Conservation (phyloP, 2,329 filamentous ascomycete species). For the Zelopaecilomyces penicillatus region DNA sequence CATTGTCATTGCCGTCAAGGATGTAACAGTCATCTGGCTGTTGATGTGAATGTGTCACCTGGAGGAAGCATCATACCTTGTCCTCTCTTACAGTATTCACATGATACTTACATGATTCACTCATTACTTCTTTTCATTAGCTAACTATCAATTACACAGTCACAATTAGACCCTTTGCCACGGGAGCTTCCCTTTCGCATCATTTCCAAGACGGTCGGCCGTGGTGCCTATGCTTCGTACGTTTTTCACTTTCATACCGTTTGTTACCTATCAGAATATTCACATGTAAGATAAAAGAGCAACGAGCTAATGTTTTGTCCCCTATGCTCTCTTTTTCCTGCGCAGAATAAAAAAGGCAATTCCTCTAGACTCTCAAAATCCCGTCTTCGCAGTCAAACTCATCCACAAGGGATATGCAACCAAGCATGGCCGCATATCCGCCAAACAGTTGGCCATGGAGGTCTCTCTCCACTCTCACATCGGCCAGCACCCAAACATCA, state of each 20-base stretch:
- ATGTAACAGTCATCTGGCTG: too few species aligned
- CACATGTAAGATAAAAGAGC: too few species aligned
- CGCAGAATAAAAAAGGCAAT: conserved; percentile 85
- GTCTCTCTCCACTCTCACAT: conserved; percentile 83
- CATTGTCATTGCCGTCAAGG: too few species aligned
- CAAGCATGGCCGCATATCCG: conserved; percentile 77
- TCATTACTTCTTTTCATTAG: too few species aligned
- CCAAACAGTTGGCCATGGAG: conserved; percentile 87
- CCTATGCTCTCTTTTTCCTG: background rate
- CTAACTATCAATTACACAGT: conserved; percentile 46
- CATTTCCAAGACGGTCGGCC: conserved; percentile 91
- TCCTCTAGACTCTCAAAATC: conserved; percentile 57
- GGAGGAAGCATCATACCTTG: too few species aligned
- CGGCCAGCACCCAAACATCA: conserved; percentile 84
- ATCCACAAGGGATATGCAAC: conserved; percentile 96
- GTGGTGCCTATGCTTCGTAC: conserved; percentile 95
- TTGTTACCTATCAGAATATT: too few species aligned
- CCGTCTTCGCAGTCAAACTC: conserved; percentile 94
- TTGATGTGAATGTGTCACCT: too few species aligned
- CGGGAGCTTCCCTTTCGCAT: conserved; percentile 83
- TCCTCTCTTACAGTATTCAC: too few species aligned
- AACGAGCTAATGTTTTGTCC: too few species aligned
- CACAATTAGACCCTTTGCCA: conserved; percentile 82
- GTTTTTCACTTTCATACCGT: conserved; percentile 15
- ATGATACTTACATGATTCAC: too few species aligned